Conservation (phyloP, 306 rosid genomes). For the Cicer arietinum region DNA sequence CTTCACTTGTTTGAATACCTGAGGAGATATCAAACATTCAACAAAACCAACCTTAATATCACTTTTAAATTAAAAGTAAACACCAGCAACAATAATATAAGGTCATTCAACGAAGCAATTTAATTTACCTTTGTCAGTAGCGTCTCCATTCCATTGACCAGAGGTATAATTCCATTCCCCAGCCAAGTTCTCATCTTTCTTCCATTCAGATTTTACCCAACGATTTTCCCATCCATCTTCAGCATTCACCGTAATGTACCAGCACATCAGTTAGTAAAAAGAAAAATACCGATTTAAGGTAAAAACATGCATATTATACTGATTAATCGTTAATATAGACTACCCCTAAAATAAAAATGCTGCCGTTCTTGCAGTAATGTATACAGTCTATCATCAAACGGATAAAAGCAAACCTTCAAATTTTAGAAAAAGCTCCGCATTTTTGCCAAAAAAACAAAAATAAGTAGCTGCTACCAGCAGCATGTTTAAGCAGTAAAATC, state of each 20-base stretch:
- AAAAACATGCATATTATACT: background rate
- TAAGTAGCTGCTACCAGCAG: too few relatives aligned
- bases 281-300: background rate
- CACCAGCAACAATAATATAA: conserved; percentile 1
- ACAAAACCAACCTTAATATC: background rate
- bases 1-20: conserved; percentile 99
- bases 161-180: conserved; percentile 98
- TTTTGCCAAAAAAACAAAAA: background rate
- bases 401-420: conserved; percentile 21
- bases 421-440: background rate
- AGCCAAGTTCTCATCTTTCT: conserved; percentile 79
- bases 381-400: background rate
- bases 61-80: conserved; percentile 8
- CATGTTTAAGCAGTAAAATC: too few relatives aligned
- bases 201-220: conserved; percentile 98
- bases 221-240: conserved; percentile 90
- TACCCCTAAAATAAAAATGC: background rate
- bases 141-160: conserved; percentile 92
- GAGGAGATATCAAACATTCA: conserved; percentile 44
- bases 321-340: background rate
- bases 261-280: conserved; percentile 36
- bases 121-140: conserved; percentile 77
- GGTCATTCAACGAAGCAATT: conserved; percentile 12
- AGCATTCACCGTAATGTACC: conserved; percentile 38
- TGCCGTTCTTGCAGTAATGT: background rate